phyloP scores from a whole-genome alignment of 768 basidiomycete species.

The Mycena capillaripes region DNA sequence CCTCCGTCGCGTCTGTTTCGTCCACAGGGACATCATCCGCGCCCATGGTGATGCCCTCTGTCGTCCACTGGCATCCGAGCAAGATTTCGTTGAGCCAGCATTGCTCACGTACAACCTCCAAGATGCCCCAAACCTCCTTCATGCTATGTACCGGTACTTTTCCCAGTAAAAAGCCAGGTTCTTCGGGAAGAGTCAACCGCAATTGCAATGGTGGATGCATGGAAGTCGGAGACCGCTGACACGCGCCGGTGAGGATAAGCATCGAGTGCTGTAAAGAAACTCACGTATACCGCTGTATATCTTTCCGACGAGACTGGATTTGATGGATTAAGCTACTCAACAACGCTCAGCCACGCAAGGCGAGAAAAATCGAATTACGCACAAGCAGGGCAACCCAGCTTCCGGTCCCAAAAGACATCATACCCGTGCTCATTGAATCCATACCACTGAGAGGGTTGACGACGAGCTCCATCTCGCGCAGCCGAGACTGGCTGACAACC shows the following conservation, averaged over 20 bases:
- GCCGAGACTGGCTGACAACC: conserved; percentile 79
- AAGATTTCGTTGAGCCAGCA: conserved; percentile 88
- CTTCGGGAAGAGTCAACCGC: conserved; percentile 76
- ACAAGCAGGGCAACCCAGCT: conserved; percentile 81
- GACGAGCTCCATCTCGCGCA: conserved; percentile 79
- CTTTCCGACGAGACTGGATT: conserved; percentile 65
- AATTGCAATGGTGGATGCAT: conserved; percentile 79
- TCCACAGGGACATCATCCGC: conserved; percentile 43
- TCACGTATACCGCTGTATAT: conserved; percentile 78
- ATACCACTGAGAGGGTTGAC: conserved; percentile 69
- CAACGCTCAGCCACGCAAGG: neutral
- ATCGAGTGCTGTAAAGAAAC: neutral
- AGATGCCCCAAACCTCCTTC: conserved; percentile 80
- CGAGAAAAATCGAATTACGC: conserved; percentile 37
- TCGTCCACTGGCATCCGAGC: conserved; percentile 70
- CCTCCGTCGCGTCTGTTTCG: conserved; percentile 59
- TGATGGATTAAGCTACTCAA: conserved; percentile 66
- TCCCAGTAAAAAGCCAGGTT: conserved; percentile 83
- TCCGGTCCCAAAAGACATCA: conserved; percentile 62
- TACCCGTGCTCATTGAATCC: conserved; percentile 54
- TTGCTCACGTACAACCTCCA: conserved; percentile 87
- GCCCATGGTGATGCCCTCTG: conserved; percentile 59
- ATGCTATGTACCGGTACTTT: conserved; percentile 79
- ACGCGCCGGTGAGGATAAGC: conserved; percentile 8
- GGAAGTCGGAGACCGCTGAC: conserved; percentile 75